Evolutionary conservation across 1,284 basidiomycete species (phyloP), one percentile per base, ranked within the genome.

Genomic region (Mrakiaceae sp.): DNA sequence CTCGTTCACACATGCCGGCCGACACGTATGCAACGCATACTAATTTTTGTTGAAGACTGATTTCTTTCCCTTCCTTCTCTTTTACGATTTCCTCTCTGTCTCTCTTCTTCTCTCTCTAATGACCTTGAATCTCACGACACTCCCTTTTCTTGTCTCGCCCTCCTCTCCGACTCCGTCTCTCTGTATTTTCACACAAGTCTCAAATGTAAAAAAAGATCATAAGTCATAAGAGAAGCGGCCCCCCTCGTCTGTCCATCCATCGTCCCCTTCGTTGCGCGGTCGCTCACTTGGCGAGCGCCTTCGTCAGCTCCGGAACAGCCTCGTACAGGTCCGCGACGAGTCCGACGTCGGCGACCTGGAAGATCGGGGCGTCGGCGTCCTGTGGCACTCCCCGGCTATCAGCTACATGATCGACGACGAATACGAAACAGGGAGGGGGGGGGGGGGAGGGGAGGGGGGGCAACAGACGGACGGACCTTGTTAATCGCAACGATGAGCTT

Each of bases 401-500:
- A 27, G 27, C 27, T 27, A 27, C 27, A 27, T 27, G 27, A 1
- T 27, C 27, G 27, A 27, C 27, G 2, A 11, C 51, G 50, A 62
- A 52, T 39, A 56, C 53, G 40, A n/a, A 60, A 55, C 16, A 39
- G 50, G 47, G 59, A 61, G 47, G n/a, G 14, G 63, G 57, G 47
- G n/a, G 14, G 63, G 57, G 11, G 8, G 2, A 62, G 53, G 11
- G 43, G 46, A 57, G 63, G 5, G 59, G 40, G 47, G 14, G 56
- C 47, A 9, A 12, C 2, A 43, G 44, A 11, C 50, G 4, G 11
- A 67, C 74, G 62, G 64, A 85, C 91, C 83, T 99, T 99, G 81
- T 99, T 99, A 71, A 98, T 85, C 6, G 96, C 95, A 43, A 97
- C 94, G 70, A 99, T 99, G 71, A 97, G 81, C 80, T 98, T 98